Evolutionary conservation across 2,329 filamentous ascomycete genomes (phyloP), one percentile per base, ranked within the genome.

Genomic region (Cyclaneusma minus): DNA sequence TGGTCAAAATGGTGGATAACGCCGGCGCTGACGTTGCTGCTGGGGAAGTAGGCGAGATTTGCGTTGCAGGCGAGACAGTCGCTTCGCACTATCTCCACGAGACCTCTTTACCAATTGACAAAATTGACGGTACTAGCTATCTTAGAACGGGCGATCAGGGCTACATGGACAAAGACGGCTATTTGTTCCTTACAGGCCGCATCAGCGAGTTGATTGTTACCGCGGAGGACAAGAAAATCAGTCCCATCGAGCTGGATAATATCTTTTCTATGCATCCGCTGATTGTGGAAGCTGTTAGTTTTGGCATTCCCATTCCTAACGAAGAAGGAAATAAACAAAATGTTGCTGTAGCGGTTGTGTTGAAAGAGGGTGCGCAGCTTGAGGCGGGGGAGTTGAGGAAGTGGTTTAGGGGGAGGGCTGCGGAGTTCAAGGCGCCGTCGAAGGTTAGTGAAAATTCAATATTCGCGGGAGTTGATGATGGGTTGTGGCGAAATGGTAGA

Each of bases 141-240:
- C 87, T 89, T 64, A 68, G 79, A 39, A 89, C 81, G 0, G 81
- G 81, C 3, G 81, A 89, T 44, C 79, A 85, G 51, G 81, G 81
- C 27, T 76, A 74, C 52, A 63, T 70, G 46, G 80, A 87, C 41
- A 54, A 66, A 28, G 78, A 87, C 35, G 79, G 79, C 29, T 87
- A 85, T 43, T 55, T 89, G 7, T 62, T 77, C 44, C 83, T 89
- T 49, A 87, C 80, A 0, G 81, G 81, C 13, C 65, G 81, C 27
- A 85, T 85, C 55, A 89, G 89, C 59, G 81, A 89, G 53, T 60
- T 89, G 28, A 87, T 89, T 59, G 81, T 82, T 55, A 83, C 84
- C 53, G 79, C 75, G 28, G 80, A 80, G 33, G 80, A 87, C 55
- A 85, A 85, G 59, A n/a, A n/a, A n/a, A 85, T 87, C 47, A 78